These are phyloP conservation scores for Tardiomyces digboiensis DNA, from an alignment of 1,139 yeast species.

Conservation along the genomic window DNA sequence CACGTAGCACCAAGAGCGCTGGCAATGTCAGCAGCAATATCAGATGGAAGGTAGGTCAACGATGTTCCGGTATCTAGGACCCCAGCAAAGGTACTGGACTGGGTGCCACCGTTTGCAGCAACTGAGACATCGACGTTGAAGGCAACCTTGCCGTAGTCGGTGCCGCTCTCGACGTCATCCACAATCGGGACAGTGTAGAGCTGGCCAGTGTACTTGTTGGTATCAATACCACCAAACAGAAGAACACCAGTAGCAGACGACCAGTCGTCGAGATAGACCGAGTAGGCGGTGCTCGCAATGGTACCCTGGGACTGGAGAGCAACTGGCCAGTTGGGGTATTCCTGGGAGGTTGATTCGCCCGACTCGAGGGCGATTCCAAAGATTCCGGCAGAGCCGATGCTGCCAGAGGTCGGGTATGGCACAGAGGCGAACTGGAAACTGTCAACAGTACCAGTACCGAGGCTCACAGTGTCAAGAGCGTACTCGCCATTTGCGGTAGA, in stretches of 20 bases:
- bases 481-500: background rate
- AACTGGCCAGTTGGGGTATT: slow-evolving; percentile 34
- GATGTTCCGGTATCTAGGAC: background rate
- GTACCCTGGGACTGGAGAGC: slow-evolving; percentile 37
- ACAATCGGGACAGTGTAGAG: slow-evolving; percentile 21
- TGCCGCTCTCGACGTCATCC: background rate
- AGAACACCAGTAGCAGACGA: slow-evolving; percentile 34
- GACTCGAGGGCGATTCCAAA: background rate
- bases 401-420: background rate
- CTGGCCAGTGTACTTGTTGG: slow-evolving; percentile 38
- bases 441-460: background rate
- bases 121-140: background rate
- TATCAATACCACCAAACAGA: slow-evolving; percentile 49
- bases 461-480: background rate
- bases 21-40: background rate
- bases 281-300: slow-evolving; percentile 38
- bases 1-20: background rate
- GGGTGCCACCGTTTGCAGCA: background rate
- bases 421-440: background rate
- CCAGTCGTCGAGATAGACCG: slow-evolving; percentile 37
- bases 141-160: background rate
- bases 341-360: background rate
- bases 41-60: background rate
- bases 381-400: background rate
- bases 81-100: background rate